Conservation (phyloP, 306 rosid genomes). For the Citrullus colocynthis region DNA sequence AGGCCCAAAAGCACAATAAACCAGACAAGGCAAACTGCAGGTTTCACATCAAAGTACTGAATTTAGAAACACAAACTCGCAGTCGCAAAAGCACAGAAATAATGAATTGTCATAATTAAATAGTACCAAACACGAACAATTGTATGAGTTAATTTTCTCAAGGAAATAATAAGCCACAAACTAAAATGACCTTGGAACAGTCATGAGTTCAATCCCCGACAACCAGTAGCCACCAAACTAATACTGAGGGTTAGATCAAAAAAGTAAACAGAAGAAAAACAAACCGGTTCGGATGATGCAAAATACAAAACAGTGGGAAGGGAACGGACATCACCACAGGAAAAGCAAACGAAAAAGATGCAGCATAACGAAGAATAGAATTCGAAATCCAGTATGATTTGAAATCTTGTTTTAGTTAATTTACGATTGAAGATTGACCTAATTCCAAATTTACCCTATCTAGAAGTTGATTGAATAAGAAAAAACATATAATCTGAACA, state of each 20-base stretch:
- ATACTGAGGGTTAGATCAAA: background rate
- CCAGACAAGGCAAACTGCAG: background rate
- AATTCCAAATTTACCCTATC: background rate
- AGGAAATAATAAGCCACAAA: background rate
- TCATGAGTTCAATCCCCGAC: background rate
- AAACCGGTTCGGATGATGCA: background rate
- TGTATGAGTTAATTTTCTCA: background rate
- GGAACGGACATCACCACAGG: background rate
- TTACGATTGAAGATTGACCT: no score
- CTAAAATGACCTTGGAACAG: background rate
- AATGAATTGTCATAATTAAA: background rate
- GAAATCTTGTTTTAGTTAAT: background rate
- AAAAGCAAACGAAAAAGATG: background rate
- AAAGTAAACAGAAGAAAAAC: background rate
- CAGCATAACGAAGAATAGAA: background rate
- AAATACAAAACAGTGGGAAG: background rate
- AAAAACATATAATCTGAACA: background rate
- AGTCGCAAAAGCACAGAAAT: background rate
- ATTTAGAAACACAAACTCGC: background rate
- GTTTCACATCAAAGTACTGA: background rate
- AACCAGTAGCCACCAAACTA: background rate
- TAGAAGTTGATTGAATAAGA: background rate
- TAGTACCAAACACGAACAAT: background rate
- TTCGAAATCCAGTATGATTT: background rate
- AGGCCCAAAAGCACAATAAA: background rate